Conservation (phyloP, 345 rosid species). For the Ceriops tagal region DNA sequence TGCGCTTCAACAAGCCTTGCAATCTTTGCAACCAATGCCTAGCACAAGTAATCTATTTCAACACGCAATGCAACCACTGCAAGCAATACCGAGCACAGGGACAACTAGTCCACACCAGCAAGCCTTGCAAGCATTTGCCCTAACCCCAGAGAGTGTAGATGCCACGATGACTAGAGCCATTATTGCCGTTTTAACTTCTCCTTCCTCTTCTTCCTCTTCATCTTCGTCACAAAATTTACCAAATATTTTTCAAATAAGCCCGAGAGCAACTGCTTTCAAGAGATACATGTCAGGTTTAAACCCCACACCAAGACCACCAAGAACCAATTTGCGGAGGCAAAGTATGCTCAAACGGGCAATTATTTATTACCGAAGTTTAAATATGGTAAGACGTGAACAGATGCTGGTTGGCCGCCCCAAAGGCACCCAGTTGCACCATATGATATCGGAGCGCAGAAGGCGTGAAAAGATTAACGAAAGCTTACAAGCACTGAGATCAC, state of each 20-base stretch:
- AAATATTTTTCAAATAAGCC: conserved; percentile 4
- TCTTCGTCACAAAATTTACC: conserved; percentile 30
- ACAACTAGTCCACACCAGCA: conserved; percentile 30
- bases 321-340: conserved; percentile 20
- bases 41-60: conserved; percentile 1
- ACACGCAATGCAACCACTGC: neutral
- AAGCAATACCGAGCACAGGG: neutral
- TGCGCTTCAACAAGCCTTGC: conserved; percentile 10
- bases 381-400: conserved; percentile 37
- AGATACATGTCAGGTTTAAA: conserved; percentile 22
- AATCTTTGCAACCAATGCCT: neutral
- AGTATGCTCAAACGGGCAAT: conserved; percentile 56
- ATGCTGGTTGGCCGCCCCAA: conserved; percentile 34
- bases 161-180: conserved; percentile 54
- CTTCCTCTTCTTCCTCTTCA: conserved; percentile 45
- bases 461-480: conserved; percentile 89
- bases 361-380: conserved; percentile 38
- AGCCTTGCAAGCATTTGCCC: conserved; percentile 33
- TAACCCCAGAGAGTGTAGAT: conserved; percentile 8
- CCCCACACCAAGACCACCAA: conserved; percentile 8
- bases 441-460: conserved; percentile 84
- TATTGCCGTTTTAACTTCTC: conserved; percentile 48
- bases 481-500: conserved; percentile 57
- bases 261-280: conserved; percentile 43
- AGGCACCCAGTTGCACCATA: conserved; percentile 66